Evolutionary conservation across 2,329 filamentous ascomycete species (phyloP), one percentile per base, ranked within the genome.

Genomic region (Pseudohalonectria lignicola): DNA sequence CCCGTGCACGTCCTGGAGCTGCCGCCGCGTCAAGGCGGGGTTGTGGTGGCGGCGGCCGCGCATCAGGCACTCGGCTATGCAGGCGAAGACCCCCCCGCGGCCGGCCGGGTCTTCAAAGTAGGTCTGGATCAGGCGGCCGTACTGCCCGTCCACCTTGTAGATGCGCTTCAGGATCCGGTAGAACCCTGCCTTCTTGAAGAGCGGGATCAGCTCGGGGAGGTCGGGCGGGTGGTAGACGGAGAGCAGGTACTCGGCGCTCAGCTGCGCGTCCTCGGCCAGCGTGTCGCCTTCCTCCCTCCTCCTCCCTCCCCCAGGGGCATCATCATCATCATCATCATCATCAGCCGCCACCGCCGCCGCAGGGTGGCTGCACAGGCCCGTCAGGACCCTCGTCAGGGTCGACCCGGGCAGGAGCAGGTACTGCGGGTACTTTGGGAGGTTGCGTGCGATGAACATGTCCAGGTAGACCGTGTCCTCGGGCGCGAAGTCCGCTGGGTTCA

Each of bases 381-480:
- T 68, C 19, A 98, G 69, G 9, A 95, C 80, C 42, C 79, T 79
- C 42, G 87, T 85, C 1, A 98, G 68, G 2, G 84, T 82, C 3
- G 85, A 87, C 15, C 88, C 92, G 0, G 90, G 84, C 34, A 98
- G 76, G 10, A 96, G 73, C 36, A 98, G 79, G 52, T 95, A 95
- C 54, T 96, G 90, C 1, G 88, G 87, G 52, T 94, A 98, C 56
- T 98, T 98, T 4, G 93, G 86, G 36, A 98, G 64, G 54, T 94
- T 98, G 40, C 92, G 79, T 15, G 92, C 90, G 53, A 98, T 83
- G 53, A 98, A 98, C 87, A 98, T 98, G 59, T 98, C 87, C 32
- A 98, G 73, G 57, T 94, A 98, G 40, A 98, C 85, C 11, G 84
- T 88, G 53, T 96, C 87, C 43, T 83, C 76, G 0, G 79, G 61